Base-by-base conservation (phyloP, 139 green algal species). In the Mesostigma viride region DNA sequence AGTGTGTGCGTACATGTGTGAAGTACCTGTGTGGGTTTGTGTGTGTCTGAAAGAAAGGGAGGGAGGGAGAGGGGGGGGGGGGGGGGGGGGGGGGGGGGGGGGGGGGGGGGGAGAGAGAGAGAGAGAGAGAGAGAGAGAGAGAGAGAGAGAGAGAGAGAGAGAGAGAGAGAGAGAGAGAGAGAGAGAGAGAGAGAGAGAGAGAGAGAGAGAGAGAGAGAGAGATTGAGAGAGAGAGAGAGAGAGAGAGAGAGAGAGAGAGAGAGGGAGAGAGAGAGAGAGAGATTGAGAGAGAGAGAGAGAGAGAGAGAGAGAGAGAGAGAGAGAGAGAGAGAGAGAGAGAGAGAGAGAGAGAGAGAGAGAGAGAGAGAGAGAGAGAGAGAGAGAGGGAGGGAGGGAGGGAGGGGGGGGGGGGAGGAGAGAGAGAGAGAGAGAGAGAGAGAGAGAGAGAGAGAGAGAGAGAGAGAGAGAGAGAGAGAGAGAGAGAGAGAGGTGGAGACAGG, bases 71-170 rank as follows among this genome's bases (percentile, higher is more conserved):
- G 40, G 17, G 40, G 17, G 40, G 17, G 40, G 17, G 40, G 17
- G 40, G 17, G 40, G 17, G 40, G 17, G 40, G 17, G 40, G 17
- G 40, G 17, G 40, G 17, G 40, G 17, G 40, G 17, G 40, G 17
- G 40, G 17, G 40, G 17, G 40, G 17, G 40, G 17, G 40, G 17
- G 40, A 53, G 40, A 53, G 40, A 53, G 40, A 53, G 40, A 53
- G 40, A 53, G 40, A 53, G 40, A 53, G 40, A 53, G 40, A 53
- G 40, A 53, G 40, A 53, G 40, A 53, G 40, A 53, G 40, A 53
- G 40, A 53, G 40, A 53, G 40, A 53, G 40, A 53, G 40, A 53
- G 40, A 53, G 40, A 53, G 40, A 53, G 40, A 53, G 40, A 53
- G 40, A 53, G 40, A 53, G 40, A 53, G 40, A 53, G 40, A 53